Conservation (phyloP, 2,329 filamentous ascomycete species). For the Septoria linicola region DNA sequence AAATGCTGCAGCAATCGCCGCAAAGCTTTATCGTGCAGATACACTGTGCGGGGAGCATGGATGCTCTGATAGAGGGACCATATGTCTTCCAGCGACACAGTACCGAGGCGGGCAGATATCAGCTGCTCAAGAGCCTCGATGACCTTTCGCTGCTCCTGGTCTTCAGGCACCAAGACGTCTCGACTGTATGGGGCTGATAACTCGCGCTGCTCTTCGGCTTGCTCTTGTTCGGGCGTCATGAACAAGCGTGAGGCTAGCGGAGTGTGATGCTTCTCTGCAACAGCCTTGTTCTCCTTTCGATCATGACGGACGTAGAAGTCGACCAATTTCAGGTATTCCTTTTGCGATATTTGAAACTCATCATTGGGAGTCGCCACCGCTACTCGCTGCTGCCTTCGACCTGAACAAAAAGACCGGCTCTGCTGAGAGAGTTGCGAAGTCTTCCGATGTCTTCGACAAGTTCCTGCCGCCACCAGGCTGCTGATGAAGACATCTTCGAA, state of each 20-base stretch:
- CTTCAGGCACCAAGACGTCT: conserved; percentile 25
- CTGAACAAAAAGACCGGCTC: neutral
- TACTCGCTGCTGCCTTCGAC: neutral
- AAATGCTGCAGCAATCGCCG: conserved; percentile 67
- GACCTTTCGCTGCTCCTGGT: conserved; percentile 22
- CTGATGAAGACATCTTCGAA: conserved; percentile 56
- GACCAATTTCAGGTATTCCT: conserved; percentile 50
- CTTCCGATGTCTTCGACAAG: conserved; percentile 49
- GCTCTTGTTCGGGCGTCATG: conserved; percentile 32
- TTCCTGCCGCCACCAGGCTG: conserved; percentile 53
- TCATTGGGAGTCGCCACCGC: conserved; percentile 1
- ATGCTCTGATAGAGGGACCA: conserved; percentile 56
- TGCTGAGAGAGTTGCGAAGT: neutral
- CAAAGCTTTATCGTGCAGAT: conserved; percentile 54
- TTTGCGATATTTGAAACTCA: conserved; percentile 38
- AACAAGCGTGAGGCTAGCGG: conserved; percentile 35
- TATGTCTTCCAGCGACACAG: conserved; percentile 37
- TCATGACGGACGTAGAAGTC: conserved; percentile 44
- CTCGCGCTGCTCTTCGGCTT: conserved; percentile 8
- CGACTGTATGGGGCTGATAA: conserved; percentile 17
- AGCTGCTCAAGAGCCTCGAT: conserved; percentile 23
- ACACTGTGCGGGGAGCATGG: conserved; percentile 54
- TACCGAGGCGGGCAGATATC: conserved; percentile 15
- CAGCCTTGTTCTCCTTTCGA: conserved; percentile 5
- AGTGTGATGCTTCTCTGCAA: conserved; percentile 8